Conservation (phyloP, 352 stramenopile genomes). For the Phytophthora niederhauseri region DNA sequence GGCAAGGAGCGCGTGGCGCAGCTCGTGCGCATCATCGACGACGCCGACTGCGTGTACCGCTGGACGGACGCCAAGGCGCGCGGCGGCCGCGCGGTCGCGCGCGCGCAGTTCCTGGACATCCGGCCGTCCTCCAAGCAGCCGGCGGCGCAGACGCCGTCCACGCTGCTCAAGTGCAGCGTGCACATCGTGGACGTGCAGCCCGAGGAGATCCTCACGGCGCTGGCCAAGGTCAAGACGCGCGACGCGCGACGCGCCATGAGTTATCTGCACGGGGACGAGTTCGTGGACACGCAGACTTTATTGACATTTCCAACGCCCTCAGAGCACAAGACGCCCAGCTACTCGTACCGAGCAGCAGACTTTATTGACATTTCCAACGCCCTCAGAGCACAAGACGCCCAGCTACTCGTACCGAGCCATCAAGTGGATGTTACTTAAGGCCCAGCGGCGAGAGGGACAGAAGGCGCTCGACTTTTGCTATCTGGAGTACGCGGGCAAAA, state of each 20-base stretch:
- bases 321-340: slow-evolving; percentile 53
- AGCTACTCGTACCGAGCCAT: slow-evolving; percentile 75
- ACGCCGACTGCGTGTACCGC: slow-evolving; percentile 77
- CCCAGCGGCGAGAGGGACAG: slow-evolving; percentile 32
- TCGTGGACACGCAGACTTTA: slow-evolving; percentile 72
- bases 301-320: slow-evolving; percentile 69
- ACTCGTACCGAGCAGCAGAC: slow-evolving; percentile 77
- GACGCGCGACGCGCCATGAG: slow-evolving; percentile 57
- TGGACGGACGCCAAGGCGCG: slow-evolving; percentile 52
- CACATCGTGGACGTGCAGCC: slow-evolving; percentile 63
- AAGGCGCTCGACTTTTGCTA: slow-evolving; percentile 78
- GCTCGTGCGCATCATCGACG: slow-evolving; percentile 72
- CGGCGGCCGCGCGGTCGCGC: slow-evolving; percentile 40
- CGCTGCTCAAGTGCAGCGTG: slow-evolving; percentile 65
- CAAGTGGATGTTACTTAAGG: slow-evolving; percentile 63
- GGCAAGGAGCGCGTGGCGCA: slow-evolving; percentile 70
- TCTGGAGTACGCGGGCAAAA: slow-evolving; percentile 78
- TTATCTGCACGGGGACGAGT: slow-evolving; percentile 56
- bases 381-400: slow-evolving; percentile 46
- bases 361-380: slow-evolving; percentile 72
- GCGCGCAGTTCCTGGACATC: slow-evolving; percentile 69
- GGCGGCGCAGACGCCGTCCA: slow-evolving; percentile 41
- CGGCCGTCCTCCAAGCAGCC: slow-evolving; percentile 45
- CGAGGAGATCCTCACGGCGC: slow-evolving; percentile 65
- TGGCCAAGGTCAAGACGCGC: slow-evolving; percentile 62